Base-by-base conservation (phyloP, 371 early-diverging fungal species). In the Mortierella sp. region DNA sequence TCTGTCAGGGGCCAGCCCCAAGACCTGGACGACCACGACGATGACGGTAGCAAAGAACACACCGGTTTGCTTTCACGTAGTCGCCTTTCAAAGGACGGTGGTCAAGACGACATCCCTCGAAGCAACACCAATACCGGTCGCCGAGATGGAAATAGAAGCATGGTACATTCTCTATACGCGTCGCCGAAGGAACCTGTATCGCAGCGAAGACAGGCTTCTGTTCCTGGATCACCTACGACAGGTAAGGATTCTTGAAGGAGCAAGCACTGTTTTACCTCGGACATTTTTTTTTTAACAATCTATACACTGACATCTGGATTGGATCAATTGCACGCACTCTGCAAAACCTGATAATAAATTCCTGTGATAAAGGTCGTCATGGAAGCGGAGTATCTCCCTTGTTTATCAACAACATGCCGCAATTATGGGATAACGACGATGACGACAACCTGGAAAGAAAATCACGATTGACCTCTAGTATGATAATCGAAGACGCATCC, bases 101-200 rank as follows among this genome's bases (percentile, higher is more conserved):
- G 32, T 20, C 22, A 37, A 37, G 43, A 63, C 55, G 40, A 62
- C 12, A 20, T 18, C 39, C 32, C 11, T 12, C 52, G 37, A 16
- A 39, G 26, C 55, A 52, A 39, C 24, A 14, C 4, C 45, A 54
- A 57, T 37, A 14, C 9, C 32, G 54, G 35, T 45, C 75, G 66
- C 14, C 54, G 72, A 8, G 62, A 64, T 24, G 71, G 52, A 10
- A 76, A 67, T 37, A 61, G 55, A 18, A 70, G 68, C 39, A 76
- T 75, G 71, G 68, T 64, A 14, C 72, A 77, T 18, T 77, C 77
- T 5, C 32, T 78, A 1, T 78, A 78, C 37, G 64, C 73, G 24
- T 70, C 78, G 5, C 70, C 78, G 5, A 70, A 73, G 30, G 55
- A 58, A 16, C 8, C 69, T 10, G 24, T 57, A 14, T 43, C 68